These are phyloP conservation scores for Aureobasidium sp. DNA, from an alignment of 2,329 filamentous ascomycete genomes.

Conservation along the genomic window DNA sequence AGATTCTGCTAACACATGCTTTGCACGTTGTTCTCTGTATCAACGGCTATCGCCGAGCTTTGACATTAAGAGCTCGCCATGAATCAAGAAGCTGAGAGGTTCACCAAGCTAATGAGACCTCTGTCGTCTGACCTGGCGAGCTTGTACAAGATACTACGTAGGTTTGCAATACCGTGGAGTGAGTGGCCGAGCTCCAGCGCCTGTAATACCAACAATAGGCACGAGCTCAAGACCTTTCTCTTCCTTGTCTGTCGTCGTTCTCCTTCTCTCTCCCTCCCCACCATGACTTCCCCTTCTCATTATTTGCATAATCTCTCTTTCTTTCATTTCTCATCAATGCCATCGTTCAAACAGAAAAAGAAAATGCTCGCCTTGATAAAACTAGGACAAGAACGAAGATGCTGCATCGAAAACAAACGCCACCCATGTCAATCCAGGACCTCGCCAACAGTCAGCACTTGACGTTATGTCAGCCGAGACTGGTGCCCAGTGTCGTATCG, in stretches of 20 bases:
- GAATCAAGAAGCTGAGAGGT: constrained; percentile 9
- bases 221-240: constrained; percentile 13
- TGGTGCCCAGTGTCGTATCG: constrained; percentile 30
- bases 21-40: background rate
- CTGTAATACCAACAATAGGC: background rate
- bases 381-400: constrained; percentile 12
- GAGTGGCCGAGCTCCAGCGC: constrained; percentile 10
- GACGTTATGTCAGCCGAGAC: constrained; percentile 23
- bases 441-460: constrained; percentile 30
- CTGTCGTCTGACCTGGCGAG: background rate
- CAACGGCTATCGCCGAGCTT: background rate
- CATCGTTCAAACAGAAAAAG: background rate
- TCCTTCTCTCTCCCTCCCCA: background rate
- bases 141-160: constrained; percentile 4
- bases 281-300: background rate
- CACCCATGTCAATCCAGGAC: constrained; percentile 34
- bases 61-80: constrained; percentile 1
- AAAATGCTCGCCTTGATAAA: constrained; percentile 8
- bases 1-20: background rate
- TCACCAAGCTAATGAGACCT: constrained; percentile 19
- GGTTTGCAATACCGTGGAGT: background rate
- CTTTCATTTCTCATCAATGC: constrained; percentile 3
- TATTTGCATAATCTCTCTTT: background rate
- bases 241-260: background rate
- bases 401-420: constrained; percentile 17